Conservation (phyloP, 768 basidiomycete genomes). For the Fomitopsis pulvina region DNA sequence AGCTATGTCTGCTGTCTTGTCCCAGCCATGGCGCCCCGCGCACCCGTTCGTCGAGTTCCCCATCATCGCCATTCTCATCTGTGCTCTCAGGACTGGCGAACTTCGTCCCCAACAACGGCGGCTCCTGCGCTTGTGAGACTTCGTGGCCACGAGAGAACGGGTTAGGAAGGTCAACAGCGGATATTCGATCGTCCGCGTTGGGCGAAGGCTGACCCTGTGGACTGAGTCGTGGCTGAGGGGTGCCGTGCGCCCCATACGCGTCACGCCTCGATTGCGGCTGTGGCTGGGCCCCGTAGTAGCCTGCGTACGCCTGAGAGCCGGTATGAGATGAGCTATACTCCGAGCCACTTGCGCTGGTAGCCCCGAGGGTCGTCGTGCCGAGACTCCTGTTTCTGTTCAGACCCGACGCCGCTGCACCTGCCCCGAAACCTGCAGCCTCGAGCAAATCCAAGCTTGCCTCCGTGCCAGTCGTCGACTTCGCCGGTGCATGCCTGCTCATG, state of each 20-base stretch:
- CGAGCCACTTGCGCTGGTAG: slow-evolving; percentile 4
- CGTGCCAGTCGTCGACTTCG: not conserved
- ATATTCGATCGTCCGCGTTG: slow-evolving; percentile 2
- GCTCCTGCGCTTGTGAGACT: not conserved
- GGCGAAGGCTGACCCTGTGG: not conserved
- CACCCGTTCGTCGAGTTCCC: slow-evolving; percentile 4
- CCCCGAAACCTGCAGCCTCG: slow-evolving; percentile 17
- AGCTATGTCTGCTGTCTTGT: slow-evolving; percentile 20
- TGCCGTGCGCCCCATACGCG: slow-evolving; percentile 20
- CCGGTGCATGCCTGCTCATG: not conserved
- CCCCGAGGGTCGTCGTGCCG: slow-evolving; percentile 9
- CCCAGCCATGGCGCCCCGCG: slow-evolving; percentile 10
- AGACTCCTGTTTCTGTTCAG: slow-evolving; percentile 15
- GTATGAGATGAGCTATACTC: slow-evolving; percentile 7
- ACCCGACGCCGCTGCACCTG: not conserved
- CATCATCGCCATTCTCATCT: slow-evolving; percentile 6
- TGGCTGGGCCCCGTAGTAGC: slow-evolving; percentile 6
- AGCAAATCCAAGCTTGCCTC: slow-evolving; percentile 14
- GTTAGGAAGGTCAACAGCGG: slow-evolving; percentile 3
- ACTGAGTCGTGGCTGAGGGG: not conserved
- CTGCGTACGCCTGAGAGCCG: slow-evolving; percentile 4
- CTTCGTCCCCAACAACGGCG: slow-evolving; percentile 8
- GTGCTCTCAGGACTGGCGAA: slow-evolving; percentile 15
- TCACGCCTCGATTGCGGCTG: slow-evolving; percentile 13
- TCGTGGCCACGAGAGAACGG: slow-evolving; percentile 1